Conservation (phyloP, 2,329 filamentous ascomycete species). For the Parastagonospora nodorum region DNA sequence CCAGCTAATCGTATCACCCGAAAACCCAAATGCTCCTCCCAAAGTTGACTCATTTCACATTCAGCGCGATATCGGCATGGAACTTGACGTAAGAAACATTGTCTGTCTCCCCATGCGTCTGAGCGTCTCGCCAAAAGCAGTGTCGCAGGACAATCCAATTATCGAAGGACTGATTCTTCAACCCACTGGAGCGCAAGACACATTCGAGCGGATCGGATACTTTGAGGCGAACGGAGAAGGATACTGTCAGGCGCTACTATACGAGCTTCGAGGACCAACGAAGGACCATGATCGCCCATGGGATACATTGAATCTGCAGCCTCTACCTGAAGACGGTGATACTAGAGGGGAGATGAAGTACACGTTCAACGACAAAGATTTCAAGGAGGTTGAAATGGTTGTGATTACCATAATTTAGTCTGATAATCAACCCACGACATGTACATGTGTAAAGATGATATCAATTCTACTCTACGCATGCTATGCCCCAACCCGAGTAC, state of each 20-base stretch:
- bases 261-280: background rate
- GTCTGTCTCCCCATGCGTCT: background rate
- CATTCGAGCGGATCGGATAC: background rate
- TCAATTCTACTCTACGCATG: background rate
- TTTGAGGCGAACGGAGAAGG: constrained; percentile 1
- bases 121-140: background rate
- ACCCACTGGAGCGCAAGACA: background rate
- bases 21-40: background rate
- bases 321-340: too few relatives aligned
- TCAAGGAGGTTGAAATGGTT: background rate
- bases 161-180: constrained; percentile 1
- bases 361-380: background rate
- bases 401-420: background rate
- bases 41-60: background rate
- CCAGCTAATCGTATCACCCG: background rate
- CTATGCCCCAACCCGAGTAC: constrained; percentile 8
- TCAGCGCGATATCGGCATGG: background rate
- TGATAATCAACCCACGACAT: too few relatives aligned
- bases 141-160: background rate
- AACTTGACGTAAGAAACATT: background rate
- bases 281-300: background rate
- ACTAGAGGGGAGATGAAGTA: background rate
- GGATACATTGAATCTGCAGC: background rate
- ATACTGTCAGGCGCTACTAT: background rate
- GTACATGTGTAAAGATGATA: too few relatives aligned